Percentiles rank a stretch among this genome's conserved stretches.
Evolutionary conservation across 768 basidiomycete genomes (phyloP).

Genomic region (Symmetrospora coprosmae): DNA sequence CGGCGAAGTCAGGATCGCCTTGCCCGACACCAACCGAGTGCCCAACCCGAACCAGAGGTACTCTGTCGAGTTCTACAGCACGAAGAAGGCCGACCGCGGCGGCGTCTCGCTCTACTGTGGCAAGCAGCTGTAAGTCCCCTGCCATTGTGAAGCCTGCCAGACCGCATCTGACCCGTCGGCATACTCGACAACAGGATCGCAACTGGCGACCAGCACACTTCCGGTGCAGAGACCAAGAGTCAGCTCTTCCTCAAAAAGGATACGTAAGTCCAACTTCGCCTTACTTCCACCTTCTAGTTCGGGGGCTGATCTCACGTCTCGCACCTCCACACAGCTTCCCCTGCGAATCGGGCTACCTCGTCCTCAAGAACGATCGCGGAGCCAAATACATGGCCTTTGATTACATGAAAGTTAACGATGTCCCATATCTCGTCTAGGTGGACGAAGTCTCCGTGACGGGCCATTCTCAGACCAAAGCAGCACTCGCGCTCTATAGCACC

Average conservation of each 20-base stretch:
- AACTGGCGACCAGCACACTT: slow-evolving; percentile 2
- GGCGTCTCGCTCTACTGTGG: slow-evolving; percentile 14
- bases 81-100: slow-evolving; percentile 14
- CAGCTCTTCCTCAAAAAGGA: slow-evolving; percentile 3
- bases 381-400: slow-evolving; percentile 5
- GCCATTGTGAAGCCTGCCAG: neutral
- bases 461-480: too few relatives aligned
- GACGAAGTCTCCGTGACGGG: too few relatives aligned
- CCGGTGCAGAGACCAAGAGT: neutral
- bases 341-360: too few relatives aligned
- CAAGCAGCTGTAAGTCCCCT: neutral
- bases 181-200: neutral
- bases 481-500: too few relatives aligned
- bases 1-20: neutral
- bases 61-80: slow-evolving; percentile 1
- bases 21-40: neutral
- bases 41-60: neutral
- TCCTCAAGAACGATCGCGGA: neutral
- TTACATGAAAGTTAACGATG: neutral
- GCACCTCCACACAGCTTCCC: too few relatives aligned
- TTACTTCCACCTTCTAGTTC: too few relatives aligned
- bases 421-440: too few relatives aligned
- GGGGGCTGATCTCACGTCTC: too few relatives aligned
- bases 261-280: too few relatives aligned
- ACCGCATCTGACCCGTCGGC: too few relatives aligned